Evolutionary conservation across 1,284 basidiomycete species (phyloP).

Genomic region (Apiotrichum gracile): DNA sequence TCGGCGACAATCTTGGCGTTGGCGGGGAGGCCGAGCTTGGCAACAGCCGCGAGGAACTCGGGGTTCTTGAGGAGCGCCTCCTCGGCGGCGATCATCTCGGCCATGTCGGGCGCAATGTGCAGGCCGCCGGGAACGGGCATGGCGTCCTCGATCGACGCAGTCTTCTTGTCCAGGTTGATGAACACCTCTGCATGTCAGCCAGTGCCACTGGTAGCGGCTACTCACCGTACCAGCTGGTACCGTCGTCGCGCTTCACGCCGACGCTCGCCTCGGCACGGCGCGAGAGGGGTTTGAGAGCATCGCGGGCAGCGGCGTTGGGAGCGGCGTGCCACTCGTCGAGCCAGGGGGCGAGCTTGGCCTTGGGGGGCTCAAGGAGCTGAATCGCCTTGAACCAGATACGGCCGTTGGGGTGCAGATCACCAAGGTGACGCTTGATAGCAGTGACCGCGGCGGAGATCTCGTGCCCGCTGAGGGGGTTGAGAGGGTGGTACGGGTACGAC

Average conservation of each 20-base stretch:
- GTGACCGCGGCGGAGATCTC: slow-evolving; percentile 36
- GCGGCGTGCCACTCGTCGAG: slow-evolving; percentile 17
- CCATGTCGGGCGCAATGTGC: slow-evolving; percentile 25
- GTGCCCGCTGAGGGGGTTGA: slow-evolving; percentile 43
- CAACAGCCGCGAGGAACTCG: slow-evolving; percentile 24
- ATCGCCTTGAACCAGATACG: slow-evolving; percentile 34
- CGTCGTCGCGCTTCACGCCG: slow-evolving; percentile 14
- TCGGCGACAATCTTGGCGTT: slow-evolving; percentile 30
- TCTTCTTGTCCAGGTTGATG: slow-evolving; percentile 9
- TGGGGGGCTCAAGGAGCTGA: slow-evolving; percentile 29
- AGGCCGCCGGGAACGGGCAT: slow-evolving; percentile 7
- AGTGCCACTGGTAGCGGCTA: neutral
- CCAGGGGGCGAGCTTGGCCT: slow-evolving; percentile 27
- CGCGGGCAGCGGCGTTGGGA: neutral
- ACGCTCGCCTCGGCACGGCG: slow-evolving; percentile 16
- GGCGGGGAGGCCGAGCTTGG: slow-evolving; percentile 23
- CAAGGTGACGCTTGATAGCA: slow-evolving; percentile 7
- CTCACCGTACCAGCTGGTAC: slow-evolving; percentile 18
- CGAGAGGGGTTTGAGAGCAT: slow-evolving; percentile 4
- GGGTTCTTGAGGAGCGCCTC: slow-evolving; percentile 25
- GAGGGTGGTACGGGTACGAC: slow-evolving; percentile 35
- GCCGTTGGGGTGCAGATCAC: neutral
- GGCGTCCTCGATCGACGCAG: slow-evolving; percentile 1
- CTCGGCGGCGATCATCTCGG: slow-evolving; percentile 31
- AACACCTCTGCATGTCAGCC: slow-evolving; percentile 5